Conservation (phyloP, 2,329 filamentous ascomycete genomes). For the Alternaria hordeiaustralica region DNA sequence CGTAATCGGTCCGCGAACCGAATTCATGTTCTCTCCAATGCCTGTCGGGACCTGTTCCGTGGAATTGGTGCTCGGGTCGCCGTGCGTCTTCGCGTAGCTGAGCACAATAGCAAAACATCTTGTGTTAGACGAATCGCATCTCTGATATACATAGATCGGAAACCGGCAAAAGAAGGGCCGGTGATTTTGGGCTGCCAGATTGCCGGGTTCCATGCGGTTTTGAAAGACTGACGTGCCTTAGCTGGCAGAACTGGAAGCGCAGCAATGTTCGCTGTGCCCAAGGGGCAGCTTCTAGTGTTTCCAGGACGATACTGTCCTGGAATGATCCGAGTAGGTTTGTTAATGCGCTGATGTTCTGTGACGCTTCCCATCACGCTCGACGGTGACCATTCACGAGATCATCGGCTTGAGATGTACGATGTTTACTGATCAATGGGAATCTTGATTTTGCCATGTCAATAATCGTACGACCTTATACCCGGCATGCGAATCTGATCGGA, state of each 20-base stretch:
- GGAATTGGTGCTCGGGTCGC: accelerated
- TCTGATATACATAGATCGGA: not conserved
- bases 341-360: not conserved
- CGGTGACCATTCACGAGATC: not conserved
- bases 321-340: not conserved
- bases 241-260: not conserved
- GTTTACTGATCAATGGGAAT: not conserved
- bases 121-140: not conserved
- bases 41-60: not conserved
- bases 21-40: not conserved
- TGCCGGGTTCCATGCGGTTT: not conserved
- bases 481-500: not conserved
- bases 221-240: not conserved
- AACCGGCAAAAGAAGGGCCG: not conserved
- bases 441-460: not conserved
- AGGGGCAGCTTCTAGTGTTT: not conserved
- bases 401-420: not conserved
- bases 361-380: not conserved
- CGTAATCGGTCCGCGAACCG: not conserved
- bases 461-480: not conserved
- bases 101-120: not conserved
- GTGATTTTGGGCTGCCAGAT: not conserved
- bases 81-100: not conserved
- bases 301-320: not conserved
- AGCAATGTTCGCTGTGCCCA: not conserved